Conservation (phyloP, 2,329 filamentous ascomycete species). For the Fusarium tanahbumbuense region DNA sequence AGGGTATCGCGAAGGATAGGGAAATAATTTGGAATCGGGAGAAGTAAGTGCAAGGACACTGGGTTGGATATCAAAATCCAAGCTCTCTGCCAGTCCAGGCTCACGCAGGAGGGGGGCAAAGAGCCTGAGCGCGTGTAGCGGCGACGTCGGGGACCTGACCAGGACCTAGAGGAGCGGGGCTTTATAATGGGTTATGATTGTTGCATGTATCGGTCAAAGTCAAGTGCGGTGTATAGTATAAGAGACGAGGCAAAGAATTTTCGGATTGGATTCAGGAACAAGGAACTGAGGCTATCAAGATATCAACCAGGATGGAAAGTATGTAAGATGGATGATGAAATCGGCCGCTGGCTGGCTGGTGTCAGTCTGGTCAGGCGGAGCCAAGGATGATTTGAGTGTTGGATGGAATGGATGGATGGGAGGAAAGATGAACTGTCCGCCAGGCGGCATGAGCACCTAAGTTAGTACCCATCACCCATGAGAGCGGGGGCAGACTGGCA, state of each 20-base stretch:
- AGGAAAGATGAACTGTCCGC: background rate
- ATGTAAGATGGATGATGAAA: constrained; percentile 46
- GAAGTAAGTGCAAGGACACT: constrained; percentile 5
- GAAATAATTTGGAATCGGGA: constrained; percentile 16
- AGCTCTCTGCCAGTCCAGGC: constrained; percentile 44
- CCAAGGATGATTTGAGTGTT: constrained; percentile 20
- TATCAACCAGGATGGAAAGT: constrained; percentile 16
- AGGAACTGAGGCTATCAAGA: constrained; percentile 21
- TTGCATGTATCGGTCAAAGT: constrained; percentile 15
- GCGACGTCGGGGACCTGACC: constrained; percentile 38
- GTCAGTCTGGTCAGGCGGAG: constrained; percentile 37
- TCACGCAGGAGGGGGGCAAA: constrained; percentile 43
- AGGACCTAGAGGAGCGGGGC: constrained; percentile 25
- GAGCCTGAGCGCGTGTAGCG: constrained; percentile 39
- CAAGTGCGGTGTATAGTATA: constrained; percentile 12
- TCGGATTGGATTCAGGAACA: constrained; percentile 38
- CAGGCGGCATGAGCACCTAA: background rate
- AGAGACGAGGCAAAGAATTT: constrained; percentile 20
- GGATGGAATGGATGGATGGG: background rate
- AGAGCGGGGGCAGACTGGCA: constrained; percentile 18
- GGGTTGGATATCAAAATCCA: constrained; percentile 41
- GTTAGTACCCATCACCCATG: background rate
- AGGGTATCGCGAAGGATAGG: constrained; percentile 9
- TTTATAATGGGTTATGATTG: constrained; percentile 15
- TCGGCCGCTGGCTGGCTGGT: constrained; percentile 18